Conservation (phyloP, 2,329 filamentous ascomycete genomes). For the Dendrostoma leiphaemia region DNA sequence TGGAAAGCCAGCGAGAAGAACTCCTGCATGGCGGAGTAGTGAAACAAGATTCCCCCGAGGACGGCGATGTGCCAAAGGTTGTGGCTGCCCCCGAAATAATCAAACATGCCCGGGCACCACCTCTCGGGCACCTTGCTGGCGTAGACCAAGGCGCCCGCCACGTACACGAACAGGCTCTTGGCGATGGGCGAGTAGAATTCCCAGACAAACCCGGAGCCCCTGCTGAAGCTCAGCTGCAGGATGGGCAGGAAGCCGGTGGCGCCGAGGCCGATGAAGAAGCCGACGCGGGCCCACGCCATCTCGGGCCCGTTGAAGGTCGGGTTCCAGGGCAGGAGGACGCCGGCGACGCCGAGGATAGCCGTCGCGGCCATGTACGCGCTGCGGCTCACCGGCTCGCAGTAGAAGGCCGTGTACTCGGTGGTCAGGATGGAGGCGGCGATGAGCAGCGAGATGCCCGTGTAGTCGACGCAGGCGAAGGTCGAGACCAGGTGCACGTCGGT, state of each 20-base stretch:
- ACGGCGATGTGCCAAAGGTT: conserved; percentile 98
- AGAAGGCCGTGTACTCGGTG: conserved; percentile 97
- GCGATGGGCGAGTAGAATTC: conserved; percentile 86
- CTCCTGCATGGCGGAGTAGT: conserved; percentile 93
- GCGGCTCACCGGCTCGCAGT: conserved; percentile 87
- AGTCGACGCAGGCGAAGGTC: conserved; percentile 95
- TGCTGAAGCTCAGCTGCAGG: conserved; percentile 74
- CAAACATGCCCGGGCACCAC: conserved; percentile 89
- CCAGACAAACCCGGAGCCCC: conserved; percentile 76
- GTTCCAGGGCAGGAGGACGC: conserved; percentile 93
- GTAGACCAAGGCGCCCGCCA: conserved; percentile 81
- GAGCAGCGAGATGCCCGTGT: conserved; percentile 92
- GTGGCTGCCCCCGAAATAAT: conserved; percentile 92
- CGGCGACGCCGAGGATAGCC: conserved; percentile 75
- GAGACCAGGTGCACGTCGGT: conserved; percentile 87
- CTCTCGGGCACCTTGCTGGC: conserved; percentile 90
- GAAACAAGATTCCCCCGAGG: conserved; percentile 92
- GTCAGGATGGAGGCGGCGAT: conserved; percentile 97
- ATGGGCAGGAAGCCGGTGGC: conserved; percentile 88
- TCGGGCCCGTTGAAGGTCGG: conserved; percentile 89
- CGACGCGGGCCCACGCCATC: conserved; percentile 89
- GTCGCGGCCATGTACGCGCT: conserved; percentile 85
- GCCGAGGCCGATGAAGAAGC: conserved; percentile 85
- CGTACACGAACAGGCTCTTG: conserved; percentile 85
- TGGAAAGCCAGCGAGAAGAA: conserved; percentile 81